phyloP scores from a whole-genome alignment of 2,329 filamentous ascomycete genomes.

The Aureobasidium lini region DNA sequence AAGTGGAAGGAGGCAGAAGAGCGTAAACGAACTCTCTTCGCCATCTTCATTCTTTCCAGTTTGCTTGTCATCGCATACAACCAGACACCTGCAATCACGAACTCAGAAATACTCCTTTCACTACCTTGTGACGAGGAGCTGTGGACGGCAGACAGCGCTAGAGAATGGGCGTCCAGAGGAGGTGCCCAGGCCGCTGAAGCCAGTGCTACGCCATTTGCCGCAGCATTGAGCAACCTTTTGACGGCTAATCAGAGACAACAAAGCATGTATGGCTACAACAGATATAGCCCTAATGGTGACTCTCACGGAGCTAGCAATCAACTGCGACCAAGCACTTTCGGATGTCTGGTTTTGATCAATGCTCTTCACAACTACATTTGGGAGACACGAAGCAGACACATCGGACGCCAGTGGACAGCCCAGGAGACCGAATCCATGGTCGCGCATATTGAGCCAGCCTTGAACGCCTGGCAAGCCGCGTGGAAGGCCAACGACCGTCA shows the following conservation, averaged over 20 bases:
- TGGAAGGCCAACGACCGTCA: slow-evolving; percentile 85
- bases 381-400: slow-evolving; percentile 88
- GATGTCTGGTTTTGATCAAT: slow-evolving; percentile 85
- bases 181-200: slow-evolving; percentile 62
- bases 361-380: slow-evolving; percentile 97
- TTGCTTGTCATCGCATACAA: slow-evolving; percentile 89
- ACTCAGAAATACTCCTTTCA: slow-evolving; percentile 85
- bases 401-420: slow-evolving; percentile 80
- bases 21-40: slow-evolving; percentile 84
- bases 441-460: slow-evolving; percentile 82
- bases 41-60: slow-evolving; percentile 86
- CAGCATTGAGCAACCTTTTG: slow-evolving; percentile 71
- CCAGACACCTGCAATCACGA: slow-evolving; percentile 81
- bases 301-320: slow-evolving; percentile 42
- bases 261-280: slow-evolving; percentile 19
- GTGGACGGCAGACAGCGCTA: slow-evolving; percentile 74
- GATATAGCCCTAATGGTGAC: slow-evolving; percentile 18
- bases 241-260: slow-evolving; percentile 60
- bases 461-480: slow-evolving; percentile 88
- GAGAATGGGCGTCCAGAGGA: slow-evolving; percentile 71
- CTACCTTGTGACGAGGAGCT: slow-evolving; percentile 90
- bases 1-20: slow-evolving; percentile 85
- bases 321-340: slow-evolving; percentile 79
- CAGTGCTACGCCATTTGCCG: slow-evolving; percentile 70
- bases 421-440: slow-evolving; percentile 96